Conservation (phyloP, 75 land plant genomes). For the Selaginella tamariscina region DNA sequence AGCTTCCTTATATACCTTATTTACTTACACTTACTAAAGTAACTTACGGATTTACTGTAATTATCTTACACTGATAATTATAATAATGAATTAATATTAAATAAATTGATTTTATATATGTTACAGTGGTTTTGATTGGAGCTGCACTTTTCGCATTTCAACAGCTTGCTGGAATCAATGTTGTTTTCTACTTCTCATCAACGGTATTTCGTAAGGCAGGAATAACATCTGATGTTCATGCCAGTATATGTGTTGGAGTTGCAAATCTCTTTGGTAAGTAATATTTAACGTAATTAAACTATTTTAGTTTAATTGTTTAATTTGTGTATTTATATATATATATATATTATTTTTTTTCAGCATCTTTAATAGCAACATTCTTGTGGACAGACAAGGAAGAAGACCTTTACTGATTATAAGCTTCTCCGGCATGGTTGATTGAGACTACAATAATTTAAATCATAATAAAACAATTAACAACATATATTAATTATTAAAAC, state of each 20-base stretch:
- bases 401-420: conserved; percentile 58
- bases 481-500: no score
- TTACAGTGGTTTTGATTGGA: conserved; percentile 84
- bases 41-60: no score
- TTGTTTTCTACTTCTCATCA: conserved; percentile 85
- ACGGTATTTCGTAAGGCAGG: conserved; percentile 63
- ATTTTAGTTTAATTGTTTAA: not conserved
- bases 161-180: conserved; percentile 90
- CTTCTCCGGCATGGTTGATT: conserved; percentile 66
- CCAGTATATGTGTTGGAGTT: conserved; percentile 66
- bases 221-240: conserved; percentile 48
- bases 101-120: no score
- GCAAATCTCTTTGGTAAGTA: conserved; percentile 57
- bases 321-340: no score
- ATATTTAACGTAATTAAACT: not conserved
- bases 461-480: no score
- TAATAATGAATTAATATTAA: no score
- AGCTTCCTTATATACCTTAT: no score
- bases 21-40: no score
- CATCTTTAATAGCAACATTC: conserved; percentile 53
- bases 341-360: no score
- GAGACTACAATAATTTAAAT: not conserved
- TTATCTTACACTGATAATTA: no score
- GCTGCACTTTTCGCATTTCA: conserved; percentile 73
- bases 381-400: conserved; percentile 83